Evolutionary conservation across 345 rosid genomes (phyloP).

Genomic region (Ricinus communis): DNA sequence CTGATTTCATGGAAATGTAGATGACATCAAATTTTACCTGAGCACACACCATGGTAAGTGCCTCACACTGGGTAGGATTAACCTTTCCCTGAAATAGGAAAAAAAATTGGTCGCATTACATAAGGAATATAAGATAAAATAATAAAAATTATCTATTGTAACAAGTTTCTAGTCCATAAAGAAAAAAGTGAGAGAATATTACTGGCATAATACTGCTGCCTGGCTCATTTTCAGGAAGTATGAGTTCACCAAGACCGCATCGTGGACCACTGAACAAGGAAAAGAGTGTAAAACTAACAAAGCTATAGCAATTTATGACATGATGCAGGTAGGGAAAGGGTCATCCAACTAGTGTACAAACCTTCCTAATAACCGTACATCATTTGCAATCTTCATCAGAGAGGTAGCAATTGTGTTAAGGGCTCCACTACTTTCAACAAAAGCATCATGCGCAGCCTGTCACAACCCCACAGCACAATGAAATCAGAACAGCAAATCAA

Average conservation of each 20-base stretch:
- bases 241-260: slow-evolving; percentile 97
- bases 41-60: slow-evolving; percentile 97
- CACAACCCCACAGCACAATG: slow-evolving; percentile 6
- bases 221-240: slow-evolving; percentile 98
- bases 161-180: background rate
- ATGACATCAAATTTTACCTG: slow-evolving; percentile 52
- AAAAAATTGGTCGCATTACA: slow-evolving; percentile 21
- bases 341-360: slow-evolving; percentile 16
- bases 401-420: slow-evolving; percentile 79
- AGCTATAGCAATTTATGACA: slow-evolving; percentile 9
- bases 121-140: slow-evolving; percentile 14
- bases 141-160: slow-evolving; percentile 6
- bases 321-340: background rate
- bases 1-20: slow-evolving; percentile 19
- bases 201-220: slow-evolving; percentile 99
- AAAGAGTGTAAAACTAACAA: slow-evolving; percentile 27
- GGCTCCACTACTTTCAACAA: slow-evolving; percentile 93
- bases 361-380: slow-evolving; percentile 91
- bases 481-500: slow-evolving; percentile 13
- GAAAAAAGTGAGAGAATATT: slow-evolving; percentile 15
- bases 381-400: slow-evolving; percentile 92
- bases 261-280: slow-evolving; percentile 78
- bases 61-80: slow-evolving; percentile 98
- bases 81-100: slow-evolving; percentile 79
- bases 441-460: slow-evolving; percentile 98